Percentiles rank a stretch among this genome's conserved stretches.
phyloP scores from a whole-genome alignment of 1,284 basidiomycete species.

The Ustilago crameri region DNA sequence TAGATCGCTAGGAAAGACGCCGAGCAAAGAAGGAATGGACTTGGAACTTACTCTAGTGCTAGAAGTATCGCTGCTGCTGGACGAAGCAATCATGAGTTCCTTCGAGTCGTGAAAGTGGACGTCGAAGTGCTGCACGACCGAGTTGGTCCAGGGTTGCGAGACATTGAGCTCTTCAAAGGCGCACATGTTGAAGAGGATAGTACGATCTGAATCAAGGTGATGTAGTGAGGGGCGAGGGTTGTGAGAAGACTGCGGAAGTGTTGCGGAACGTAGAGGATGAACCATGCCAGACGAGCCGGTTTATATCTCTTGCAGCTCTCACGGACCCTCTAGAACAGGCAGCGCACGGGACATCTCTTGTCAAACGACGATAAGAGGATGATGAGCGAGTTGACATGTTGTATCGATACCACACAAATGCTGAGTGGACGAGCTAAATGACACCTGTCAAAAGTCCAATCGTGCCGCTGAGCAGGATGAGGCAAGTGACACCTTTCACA shows the following conservation, averaged over 20 bases:
- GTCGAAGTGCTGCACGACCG: conserved; percentile 16
- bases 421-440: conserved; percentile 21
- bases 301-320: too few species aligned
- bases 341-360: too few species aligned
- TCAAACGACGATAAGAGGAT: not conserved
- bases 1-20: too few species aligned
- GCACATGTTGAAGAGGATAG: conserved; percentile 19
- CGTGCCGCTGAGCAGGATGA: conserved; percentile 12
- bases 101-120: conserved; percentile 12
- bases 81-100: not conserved
- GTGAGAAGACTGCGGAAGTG: not conserved
- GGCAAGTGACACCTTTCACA: conserved; percentile 2
- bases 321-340: too few species aligned
- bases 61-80: conserved; percentile 3
- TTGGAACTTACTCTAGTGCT: conserved; percentile 14
- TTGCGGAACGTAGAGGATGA: too few species aligned
- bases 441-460: conserved; percentile 31
- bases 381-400: conserved; percentile 24
- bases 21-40: too few species aligned
- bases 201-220: not conserved
- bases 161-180: conserved; percentile 20
- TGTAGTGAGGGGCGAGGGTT: not conserved
- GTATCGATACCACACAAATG: not conserved
- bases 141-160: conserved; percentile 2
- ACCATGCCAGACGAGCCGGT: too few species aligned